Evolutionary conservation across 441 rosid species (phyloP), one percentile per base, ranked within the genome.

Genomic region (Hypseocharis bilobata): DNA sequence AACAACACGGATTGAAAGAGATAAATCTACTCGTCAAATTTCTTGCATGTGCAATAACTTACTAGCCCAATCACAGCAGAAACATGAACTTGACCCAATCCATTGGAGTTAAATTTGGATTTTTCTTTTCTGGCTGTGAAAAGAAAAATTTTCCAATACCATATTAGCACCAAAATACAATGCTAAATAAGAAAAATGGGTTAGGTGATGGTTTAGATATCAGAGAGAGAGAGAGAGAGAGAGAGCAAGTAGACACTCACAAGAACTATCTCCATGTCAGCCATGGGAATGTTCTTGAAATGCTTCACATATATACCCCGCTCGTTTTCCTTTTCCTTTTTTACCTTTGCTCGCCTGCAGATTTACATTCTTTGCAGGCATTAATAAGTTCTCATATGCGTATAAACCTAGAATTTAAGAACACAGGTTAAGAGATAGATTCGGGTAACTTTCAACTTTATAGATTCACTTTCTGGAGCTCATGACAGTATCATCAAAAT

Each of bases 251-350:
- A 62, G 56, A 60, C 65, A 76, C 91, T 88, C 79, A 93, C 99
- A 58, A 93, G 97, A 74, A 91, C 97, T 68, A 93, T 87, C 75
- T 93, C 96, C 95, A 91, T 71, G 80, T 93, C 98, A 25, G 97
- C 98, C 98, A 93, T 90, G 38, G 97, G 97, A 72, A 93, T 91
- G 76, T 86, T 88, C 79, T 86, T 93, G 86, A 93, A 93, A 87
- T 93, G 98, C 71, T 93, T 93, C 66, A 90, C 88, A 66, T 74
- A 84, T 68, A 92, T 73, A 73, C 97, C 13, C 28, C 58, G 29
- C 97, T 38, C 92, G 78, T 47, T 89, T 96, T 40, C 5, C 45
- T 38, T 88, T 81, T 49, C 64, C 54, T 70, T 80, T 81, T 30
- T 82, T 36, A 54, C 92, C 8, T 11, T 78, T 60, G 85, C 87